Conservation (phyloP, 1,139 yeast species). For the Suhomyces bolitotheri region DNA sequence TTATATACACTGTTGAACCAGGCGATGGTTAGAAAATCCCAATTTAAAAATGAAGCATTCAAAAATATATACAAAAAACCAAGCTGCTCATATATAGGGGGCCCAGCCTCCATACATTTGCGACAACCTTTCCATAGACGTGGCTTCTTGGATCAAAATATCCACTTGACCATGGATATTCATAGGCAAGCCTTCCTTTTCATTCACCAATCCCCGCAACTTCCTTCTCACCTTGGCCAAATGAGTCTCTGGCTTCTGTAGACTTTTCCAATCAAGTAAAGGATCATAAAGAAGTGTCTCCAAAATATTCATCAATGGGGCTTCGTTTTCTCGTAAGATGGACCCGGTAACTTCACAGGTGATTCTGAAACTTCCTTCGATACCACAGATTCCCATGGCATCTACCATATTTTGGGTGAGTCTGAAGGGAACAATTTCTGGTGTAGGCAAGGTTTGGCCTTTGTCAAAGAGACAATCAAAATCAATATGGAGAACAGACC, state of each 20-base stretch:
- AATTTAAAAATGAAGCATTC: too few species aligned
- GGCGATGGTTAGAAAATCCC: not conserved
- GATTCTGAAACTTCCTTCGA: slow-evolving; percentile 85
- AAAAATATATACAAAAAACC: not conserved
- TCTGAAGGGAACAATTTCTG: slow-evolving; percentile 94
- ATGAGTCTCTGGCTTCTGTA: slow-evolving; percentile 62
- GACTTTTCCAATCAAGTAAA: slow-evolving; percentile 66
- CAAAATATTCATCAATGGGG: slow-evolving; percentile 84
- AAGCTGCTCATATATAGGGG: slow-evolving; percentile 51
- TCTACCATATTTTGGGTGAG: slow-evolving; percentile 85
- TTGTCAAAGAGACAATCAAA: slow-evolving; percentile 95
- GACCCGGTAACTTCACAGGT: slow-evolving; percentile 83
- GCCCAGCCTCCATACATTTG: slow-evolving; percentile 97
- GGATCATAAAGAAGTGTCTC: slow-evolving; percentile 95
- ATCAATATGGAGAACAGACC: slow-evolving; percentile 88
- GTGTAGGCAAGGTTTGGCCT: slow-evolving; percentile 68
- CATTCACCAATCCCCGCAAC: slow-evolving; percentile 75
- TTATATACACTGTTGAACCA: too few species aligned
- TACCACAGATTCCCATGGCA: slow-evolving; percentile 87
- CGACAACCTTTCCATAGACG: slow-evolving; percentile 66
- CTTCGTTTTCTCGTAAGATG: slow-evolving; percentile 75
- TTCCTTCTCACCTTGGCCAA: slow-evolving; percentile 74
- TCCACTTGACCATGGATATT: slow-evolving; percentile 94
- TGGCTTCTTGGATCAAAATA: slow-evolving; percentile 80
- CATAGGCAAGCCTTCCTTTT: slow-evolving; percentile 80